These are phyloP conservation scores for Cladophialophora chaetospira DNA, from an alignment of 2,329 filamentous ascomycete genomes.

Conservation along the genomic window DNA sequence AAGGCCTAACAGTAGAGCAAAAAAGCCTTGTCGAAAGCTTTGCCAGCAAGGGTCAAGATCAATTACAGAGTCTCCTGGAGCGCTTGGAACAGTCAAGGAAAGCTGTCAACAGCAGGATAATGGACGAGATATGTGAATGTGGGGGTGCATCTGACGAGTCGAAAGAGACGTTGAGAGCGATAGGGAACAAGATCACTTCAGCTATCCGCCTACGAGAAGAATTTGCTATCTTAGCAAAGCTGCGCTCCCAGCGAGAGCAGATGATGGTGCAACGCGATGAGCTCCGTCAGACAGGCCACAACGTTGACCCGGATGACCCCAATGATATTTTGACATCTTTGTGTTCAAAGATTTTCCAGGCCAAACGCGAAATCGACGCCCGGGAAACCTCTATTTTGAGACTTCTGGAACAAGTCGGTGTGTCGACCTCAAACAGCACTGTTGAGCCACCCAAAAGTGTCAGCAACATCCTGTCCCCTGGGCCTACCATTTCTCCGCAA, in stretches of 20 bases:
- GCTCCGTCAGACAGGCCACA: constrained; percentile 30
- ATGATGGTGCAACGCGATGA: constrained; percentile 38
- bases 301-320: constrained; percentile 26
- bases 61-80: constrained; percentile 22
- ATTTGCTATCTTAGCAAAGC: constrained; percentile 35
- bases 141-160: constrained; percentile 26
- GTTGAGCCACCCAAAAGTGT: background rate
- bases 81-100: constrained; percentile 28
- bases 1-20: constrained; percentile 16
- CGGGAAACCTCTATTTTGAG: constrained; percentile 18
- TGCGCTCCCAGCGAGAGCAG: constrained; percentile 14
- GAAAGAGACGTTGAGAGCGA: constrained; percentile 29
- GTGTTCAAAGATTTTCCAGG: constrained; percentile 22
- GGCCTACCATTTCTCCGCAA: constrained; percentile 2
- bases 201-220: constrained; percentile 36
- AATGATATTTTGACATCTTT: constrained; percentile 19
- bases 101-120: constrained; percentile 21
- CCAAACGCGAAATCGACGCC: constrained; percentile 24
- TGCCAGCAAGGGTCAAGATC: constrained; percentile 14
- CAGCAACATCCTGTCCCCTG: background rate
- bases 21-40: constrained; percentile 23
- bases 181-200: constrained; percentile 42
- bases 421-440: constrained; percentile 12
- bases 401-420: constrained; percentile 24
- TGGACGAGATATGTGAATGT: constrained; percentile 31